Conservation (phyloP, 805 yeast species). For the Pichia paraexigua region DNA sequence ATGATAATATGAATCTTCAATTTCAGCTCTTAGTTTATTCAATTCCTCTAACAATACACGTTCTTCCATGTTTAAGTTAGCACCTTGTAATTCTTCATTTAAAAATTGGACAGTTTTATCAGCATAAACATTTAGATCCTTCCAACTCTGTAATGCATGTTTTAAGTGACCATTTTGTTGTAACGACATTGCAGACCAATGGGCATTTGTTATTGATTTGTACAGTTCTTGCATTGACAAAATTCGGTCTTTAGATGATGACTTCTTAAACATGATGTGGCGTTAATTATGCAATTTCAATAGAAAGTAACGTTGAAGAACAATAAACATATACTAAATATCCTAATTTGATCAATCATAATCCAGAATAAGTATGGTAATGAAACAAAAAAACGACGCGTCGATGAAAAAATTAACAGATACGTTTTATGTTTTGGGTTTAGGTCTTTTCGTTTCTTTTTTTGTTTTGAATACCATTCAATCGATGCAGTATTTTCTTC, state of each 20-base stretch:
- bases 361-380: background rate
- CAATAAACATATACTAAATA: background rate
- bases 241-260: conserved; percentile 2
- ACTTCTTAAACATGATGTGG: background rate
- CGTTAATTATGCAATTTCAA: background rate
- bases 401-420: background rate
- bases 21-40: conserved; percentile 12
- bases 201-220: conserved; percentile 6
- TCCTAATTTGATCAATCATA: background rate
- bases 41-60: conserved; percentile 32
- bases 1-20: conserved; percentile 9
- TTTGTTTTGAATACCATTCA: too few relatives aligned
- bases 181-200: conserved; percentile 29
- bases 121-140: conserved; percentile 54
- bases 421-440: too few relatives aligned
- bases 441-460: too few relatives aligned
- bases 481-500: too few relatives aligned
- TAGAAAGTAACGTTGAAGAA: background rate
- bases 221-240: conserved; percentile 11
- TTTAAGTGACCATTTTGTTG: conserved; percentile 48
- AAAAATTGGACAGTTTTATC: conserved; percentile 47
- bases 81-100: conserved; percentile 33
- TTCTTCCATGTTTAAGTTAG: conserved; percentile 38
- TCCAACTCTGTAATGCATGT: conserved; percentile 68
- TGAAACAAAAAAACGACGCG: background rate